Evolutionary conservation across 345 rosid species (phyloP), one percentile per base, ranked within the genome.

Genomic region (Erodium maritimum): DNA sequence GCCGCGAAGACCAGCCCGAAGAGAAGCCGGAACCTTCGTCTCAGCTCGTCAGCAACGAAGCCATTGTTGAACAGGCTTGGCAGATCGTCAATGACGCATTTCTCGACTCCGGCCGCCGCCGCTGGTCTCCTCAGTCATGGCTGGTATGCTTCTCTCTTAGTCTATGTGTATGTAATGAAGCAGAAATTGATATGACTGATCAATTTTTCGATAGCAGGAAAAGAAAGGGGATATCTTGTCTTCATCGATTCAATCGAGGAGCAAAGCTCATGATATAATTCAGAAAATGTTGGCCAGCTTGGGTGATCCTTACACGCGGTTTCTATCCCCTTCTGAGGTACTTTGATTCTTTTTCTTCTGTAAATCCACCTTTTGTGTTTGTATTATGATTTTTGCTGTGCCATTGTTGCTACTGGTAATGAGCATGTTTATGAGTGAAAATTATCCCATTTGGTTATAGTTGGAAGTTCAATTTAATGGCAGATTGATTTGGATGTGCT

Each of bases 31-130:
- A 67, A 21, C 65, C 61, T 1, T 77, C 51, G 61, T 63, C 77
- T 66, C 71, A 65, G 23, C 66, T 64, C 23, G 79, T 77, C 37
- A 81, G 79, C 12, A 79, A 91, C 22, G 82, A 84, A 65, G 81
- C 68, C 56, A 76, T 88, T 58, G 93, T 88, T 33, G 84, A 84
- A 76, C 96, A 91, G 75, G 98, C 96, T 65, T 91, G 98, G 98
- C 79, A 85, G 77, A 81, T 91, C 21, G 86, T 88, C 22, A 84
- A 86, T 57, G 95, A 79, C 5, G 78, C 86, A 64, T 91, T 82
- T 59, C 81, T 86, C 5, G 78, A 80, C 1, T 19, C 78, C 46
- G 82, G 77, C 1, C 75, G 81, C 62, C 76, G 59, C 51, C 73
- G 73, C 5, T 91, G 96, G 98, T 74, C 82, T 52, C 77, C 87